Evolutionary conservation across 176 grass and related monocot species (phyloP).

Genomic region (Triticum monococcum): DNA sequence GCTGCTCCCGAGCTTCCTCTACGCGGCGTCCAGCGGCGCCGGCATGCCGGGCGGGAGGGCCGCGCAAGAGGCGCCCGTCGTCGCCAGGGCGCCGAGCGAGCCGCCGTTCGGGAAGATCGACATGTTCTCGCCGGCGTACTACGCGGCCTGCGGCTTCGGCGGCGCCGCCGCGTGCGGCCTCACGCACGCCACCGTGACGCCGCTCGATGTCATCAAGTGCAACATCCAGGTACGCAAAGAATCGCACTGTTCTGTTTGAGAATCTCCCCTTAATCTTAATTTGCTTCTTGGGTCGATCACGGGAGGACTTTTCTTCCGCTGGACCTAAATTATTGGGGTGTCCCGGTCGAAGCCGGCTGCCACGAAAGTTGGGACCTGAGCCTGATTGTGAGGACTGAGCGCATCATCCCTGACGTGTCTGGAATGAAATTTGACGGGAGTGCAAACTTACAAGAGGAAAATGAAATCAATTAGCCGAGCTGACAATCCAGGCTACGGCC

Average conservation of each 20-base stretch:
- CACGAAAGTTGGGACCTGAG: background rate
- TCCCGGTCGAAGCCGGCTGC: background rate
- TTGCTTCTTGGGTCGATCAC: background rate
- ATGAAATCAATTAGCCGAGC: background rate
- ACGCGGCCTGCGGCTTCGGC: slow-evolving; percentile 60
- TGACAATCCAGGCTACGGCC: background rate
- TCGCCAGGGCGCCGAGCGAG: slow-evolving; percentile 57
- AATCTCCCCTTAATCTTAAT: too few species aligned
- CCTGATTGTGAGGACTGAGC: background rate
- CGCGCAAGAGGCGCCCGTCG: background rate
- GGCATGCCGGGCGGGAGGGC: background rate
- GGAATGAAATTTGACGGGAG: background rate
- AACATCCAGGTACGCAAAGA: slow-evolving; percentile 59
- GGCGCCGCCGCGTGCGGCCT: slow-evolving; percentile 77
- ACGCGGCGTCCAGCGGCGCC: slow-evolving; percentile 22
- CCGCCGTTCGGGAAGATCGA: slow-evolving; percentile 75
- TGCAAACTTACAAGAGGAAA: background rate
- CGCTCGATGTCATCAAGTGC: slow-evolving; percentile 91
- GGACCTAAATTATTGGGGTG: background rate
- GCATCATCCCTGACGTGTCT: background rate
- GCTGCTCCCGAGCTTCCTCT: slow-evolving; percentile 73
- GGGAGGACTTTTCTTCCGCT: background rate
- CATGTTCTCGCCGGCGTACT: slow-evolving; percentile 84
- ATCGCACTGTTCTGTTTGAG: too few species aligned
- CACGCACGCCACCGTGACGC: slow-evolving; percentile 84